Percentiles rank a stretch among this genome's conserved stretches.
Conservation (phyloP, 495 filamentous ascomycete genomes). For the Physcia stellaris region DNA sequence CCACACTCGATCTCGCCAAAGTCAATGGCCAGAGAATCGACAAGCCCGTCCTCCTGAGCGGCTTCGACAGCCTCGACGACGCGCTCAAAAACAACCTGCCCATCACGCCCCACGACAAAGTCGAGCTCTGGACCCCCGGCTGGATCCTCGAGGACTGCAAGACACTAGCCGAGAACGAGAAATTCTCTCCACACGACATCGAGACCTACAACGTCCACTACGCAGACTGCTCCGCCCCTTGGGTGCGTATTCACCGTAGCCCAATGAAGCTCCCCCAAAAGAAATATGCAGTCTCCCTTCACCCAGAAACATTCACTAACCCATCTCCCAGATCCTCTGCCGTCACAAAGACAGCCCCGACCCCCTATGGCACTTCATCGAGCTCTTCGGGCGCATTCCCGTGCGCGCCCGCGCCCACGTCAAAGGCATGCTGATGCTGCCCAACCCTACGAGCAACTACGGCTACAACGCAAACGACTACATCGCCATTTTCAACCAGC, state of each 20-base stretch:
- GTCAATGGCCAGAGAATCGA: too few species aligned
- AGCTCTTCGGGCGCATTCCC: slow-evolving; percentile 1
- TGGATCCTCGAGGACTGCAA: slow-evolving; percentile 18
- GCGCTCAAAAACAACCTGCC: slow-evolving; percentile 6
- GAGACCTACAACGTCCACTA: slow-evolving; percentile 21
- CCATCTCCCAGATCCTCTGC: background rate
- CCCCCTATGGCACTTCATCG: background rate
- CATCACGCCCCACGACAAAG: slow-evolving; percentile 2
- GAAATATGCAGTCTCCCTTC: too few species aligned
- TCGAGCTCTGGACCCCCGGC: slow-evolving; percentile 10
- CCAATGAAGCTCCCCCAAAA: too few species aligned
- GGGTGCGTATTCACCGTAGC: too few species aligned
- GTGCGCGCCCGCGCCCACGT: slow-evolving; percentile 1
- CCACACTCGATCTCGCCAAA: too few species aligned
- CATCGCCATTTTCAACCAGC: slow-evolving; percentile 13
- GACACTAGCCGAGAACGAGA: slow-evolving; percentile 7
- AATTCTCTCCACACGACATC: slow-evolving; percentile 13
- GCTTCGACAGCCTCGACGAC: slow-evolving; percentile 10
- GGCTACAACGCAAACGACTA: slow-evolving; percentile 12
- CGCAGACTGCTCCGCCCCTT: slow-evolving; percentile 14
- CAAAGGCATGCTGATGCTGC: background rate
- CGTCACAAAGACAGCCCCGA: background rate
- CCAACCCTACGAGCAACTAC: slow-evolving; percentile 35
- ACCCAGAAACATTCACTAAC: too few species aligned
- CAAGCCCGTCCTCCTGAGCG: slow-evolving; percentile 4